These are phyloP conservation scores for Xerocomellus dryophilus DNA, from an alignment of 768 basidiomycete genomes.

Conservation along the genomic window DNA sequence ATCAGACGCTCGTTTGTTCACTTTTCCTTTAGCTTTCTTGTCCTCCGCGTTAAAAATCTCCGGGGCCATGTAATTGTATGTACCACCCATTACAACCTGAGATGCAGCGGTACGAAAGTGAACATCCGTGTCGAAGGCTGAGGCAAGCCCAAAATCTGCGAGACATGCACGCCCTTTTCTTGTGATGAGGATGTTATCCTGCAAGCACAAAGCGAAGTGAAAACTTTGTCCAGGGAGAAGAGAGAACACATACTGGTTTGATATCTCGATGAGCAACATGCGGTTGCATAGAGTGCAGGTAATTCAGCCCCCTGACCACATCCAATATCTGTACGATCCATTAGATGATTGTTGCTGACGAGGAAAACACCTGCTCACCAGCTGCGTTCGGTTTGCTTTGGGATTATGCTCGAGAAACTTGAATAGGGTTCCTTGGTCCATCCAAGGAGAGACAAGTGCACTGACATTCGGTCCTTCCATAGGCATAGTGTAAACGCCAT, in stretches of 20 bases:
- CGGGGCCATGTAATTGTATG: constrained; percentile 25
- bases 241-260: constrained; percentile 26
- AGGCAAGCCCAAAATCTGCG: constrained; percentile 47
- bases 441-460: constrained; percentile 40
- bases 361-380: constrained; percentile 29
- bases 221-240: background rate
- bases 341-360: background rate
- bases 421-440: constrained; percentile 33
- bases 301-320: constrained; percentile 40
- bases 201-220: constrained; percentile 8
- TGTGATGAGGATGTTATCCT: constrained; percentile 50
- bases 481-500: constrained; percentile 28
- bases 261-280: constrained; percentile 35
- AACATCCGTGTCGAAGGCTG: constrained; percentile 16
- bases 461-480: constrained; percentile 14
- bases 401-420: constrained; percentile 29
- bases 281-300: constrained; percentile 40
- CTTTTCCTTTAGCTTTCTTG: constrained; percentile 1
- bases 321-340: constrained; percentile 37
- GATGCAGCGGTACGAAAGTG: constrained; percentile 9
- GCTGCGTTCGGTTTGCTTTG: constrained; percentile 20
- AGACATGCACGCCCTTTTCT: constrained; percentile 41
- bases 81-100: constrained; percentile 14
- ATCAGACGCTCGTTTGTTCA: constrained; percentile 34
- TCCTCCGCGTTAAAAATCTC: constrained; percentile 15